phyloP scores from a whole-genome alignment of 1,284 basidiomycete genomes.

The Meira nashicola region DNA sequence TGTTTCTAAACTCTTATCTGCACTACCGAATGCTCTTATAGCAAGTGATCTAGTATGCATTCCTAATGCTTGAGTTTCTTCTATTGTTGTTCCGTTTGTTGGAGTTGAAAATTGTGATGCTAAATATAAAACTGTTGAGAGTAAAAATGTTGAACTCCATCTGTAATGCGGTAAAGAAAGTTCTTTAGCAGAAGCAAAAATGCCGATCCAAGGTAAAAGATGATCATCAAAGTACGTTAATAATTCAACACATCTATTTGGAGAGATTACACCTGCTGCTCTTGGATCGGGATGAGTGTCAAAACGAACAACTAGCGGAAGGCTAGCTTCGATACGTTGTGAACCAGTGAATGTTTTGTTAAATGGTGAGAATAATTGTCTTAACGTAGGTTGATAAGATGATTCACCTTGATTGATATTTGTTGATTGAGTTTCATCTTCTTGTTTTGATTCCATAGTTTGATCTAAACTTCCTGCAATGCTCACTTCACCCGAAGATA shows the following conservation, averaged over 20 bases:
- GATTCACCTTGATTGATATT: neutral
- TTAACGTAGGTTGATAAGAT: neutral
- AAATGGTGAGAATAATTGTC: neutral
- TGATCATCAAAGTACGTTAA: neutral
- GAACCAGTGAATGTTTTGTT: neutral
- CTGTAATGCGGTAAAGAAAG: too few species aligned
- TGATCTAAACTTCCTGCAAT: neutral
- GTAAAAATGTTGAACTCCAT: neutral
- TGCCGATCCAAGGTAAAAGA: neutral
- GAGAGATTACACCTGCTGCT: neutral
- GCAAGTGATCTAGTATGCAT: conserved; percentile 24
- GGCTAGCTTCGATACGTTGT: neutral
- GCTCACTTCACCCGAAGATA: neutral
- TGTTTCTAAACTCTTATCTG: conserved; percentile 25
- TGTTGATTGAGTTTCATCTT: neutral
- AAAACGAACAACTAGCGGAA: neutral
- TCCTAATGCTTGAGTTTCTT: conserved; percentile 14
- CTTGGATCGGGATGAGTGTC: neutral
- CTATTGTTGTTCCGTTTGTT: conserved; percentile 17
- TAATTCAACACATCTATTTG: neutral
- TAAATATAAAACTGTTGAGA: conserved; percentile 12
- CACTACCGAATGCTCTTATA: conserved; percentile 22
- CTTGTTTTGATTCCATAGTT: neutral
- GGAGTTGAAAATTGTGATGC: conserved; percentile 24
- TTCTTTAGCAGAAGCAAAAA: neutral